Percentiles rank a stretch among this genome's conserved stretches.
Conservation (phyloP, 441 rosid species). For the Adansonia grandidieri region DNA sequence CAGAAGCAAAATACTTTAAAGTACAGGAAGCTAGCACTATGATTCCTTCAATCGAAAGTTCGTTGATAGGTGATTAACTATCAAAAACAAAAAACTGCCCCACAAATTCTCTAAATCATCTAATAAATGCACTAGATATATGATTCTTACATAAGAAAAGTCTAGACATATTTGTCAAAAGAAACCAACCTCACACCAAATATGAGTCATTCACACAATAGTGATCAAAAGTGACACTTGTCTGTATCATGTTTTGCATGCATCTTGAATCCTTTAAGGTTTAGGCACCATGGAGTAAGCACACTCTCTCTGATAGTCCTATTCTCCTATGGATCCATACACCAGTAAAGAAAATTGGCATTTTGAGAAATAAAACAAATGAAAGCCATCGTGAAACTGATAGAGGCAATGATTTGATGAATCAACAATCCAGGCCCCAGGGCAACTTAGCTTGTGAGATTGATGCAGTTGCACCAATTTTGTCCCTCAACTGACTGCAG, state of each 20-base stretch:
- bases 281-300: background rate
- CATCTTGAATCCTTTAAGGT: background rate
- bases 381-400: background rate
- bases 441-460: slow-evolving; percentile 66
- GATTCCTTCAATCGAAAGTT: background rate
- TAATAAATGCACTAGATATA: background rate
- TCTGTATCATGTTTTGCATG: background rate
- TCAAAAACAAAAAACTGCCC: background rate
- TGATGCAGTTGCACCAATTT: slow-evolving; percentile 67
- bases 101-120: background rate
- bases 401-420: background rate
- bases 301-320: background rate
- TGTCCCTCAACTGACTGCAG: slow-evolving; percentile 68
- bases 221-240: background rate
- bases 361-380: slow-evolving; percentile 7
- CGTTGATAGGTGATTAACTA: background rate
- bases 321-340: background rate
- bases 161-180: background rate
- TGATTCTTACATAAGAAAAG: background rate
- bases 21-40: background rate
- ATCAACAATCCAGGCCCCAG: background rate
- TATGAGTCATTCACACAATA: background rate
- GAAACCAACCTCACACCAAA: background rate
- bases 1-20: background rate
- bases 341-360: background rate